These are phyloP conservation scores for Diaporthe velutina DNA, from an alignment of 2,329 filamentous ascomycete genomes.

Conservation along the genomic window DNA sequence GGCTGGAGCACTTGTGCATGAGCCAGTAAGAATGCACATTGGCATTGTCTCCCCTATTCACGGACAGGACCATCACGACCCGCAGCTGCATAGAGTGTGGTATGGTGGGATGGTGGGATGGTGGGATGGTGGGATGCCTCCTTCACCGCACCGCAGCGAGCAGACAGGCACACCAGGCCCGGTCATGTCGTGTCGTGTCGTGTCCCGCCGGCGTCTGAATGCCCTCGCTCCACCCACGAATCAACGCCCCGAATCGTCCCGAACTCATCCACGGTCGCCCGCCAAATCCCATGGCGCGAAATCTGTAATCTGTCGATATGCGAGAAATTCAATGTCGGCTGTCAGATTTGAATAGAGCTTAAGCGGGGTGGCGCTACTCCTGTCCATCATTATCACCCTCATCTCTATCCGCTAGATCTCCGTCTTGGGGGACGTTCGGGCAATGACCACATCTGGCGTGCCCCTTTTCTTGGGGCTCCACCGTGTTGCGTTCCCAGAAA, in stretches of 20 bases:
- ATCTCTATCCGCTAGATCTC: constrained; percentile 21
- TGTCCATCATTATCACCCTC: constrained; percentile 31
- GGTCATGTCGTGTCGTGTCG: background rate
- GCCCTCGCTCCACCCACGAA: constrained; percentile 32
- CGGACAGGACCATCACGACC: constrained; percentile 20
- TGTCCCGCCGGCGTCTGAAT: background rate
- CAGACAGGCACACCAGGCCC: constrained; percentile 19
- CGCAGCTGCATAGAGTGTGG: constrained; percentile 5
- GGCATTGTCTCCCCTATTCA: constrained; percentile 26
- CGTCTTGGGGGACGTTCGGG: constrained; percentile 22
- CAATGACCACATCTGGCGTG: constrained; percentile 28
- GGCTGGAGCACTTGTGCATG: constrained; percentile 21
- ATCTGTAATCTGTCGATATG: constrained; percentile 31
- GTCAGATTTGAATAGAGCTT: constrained; percentile 1
- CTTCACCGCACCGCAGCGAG: constrained; percentile 31
- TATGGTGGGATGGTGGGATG: constrained; percentile 32
- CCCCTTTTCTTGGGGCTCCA: constrained; percentile 27
- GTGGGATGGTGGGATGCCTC: constrained; percentile 32
- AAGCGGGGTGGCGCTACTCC: constrained; percentile 11
- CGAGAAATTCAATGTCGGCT: constrained; percentile 26
- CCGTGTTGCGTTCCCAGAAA: background rate
- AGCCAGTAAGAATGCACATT: constrained; percentile 34
- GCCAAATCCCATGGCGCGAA: background rate
- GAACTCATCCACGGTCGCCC: constrained; percentile 3
- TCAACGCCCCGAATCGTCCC: constrained; percentile 27